Base-by-base conservation (phyloP, 768 basidiomycete genomes). In the Agrocybe praecox region DNA sequence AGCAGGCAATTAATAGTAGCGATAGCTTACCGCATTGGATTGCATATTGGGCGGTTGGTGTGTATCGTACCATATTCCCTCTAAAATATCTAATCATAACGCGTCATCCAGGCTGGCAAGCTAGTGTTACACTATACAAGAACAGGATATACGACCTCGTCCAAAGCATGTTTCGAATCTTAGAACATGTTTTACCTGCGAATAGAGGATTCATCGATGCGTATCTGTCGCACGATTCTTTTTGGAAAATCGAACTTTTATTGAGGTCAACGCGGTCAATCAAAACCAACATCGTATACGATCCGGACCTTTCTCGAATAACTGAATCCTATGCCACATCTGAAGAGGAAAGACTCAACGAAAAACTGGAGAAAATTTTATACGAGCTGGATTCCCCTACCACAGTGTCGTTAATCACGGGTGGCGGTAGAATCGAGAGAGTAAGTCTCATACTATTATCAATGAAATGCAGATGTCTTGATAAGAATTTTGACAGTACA, bases 1-100 rank as follows among this genome's bases (percentile, higher is more conserved):
- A n/a, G 34, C 10, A 23, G 1, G 22, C 22, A 36, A 50, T 22
- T 43, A 7, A 1, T 19, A 22, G 24, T 18, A 19, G 6, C 4
- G n/a, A 51, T n/a, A 73, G 73, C 36, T 55, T 74, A 24, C 72
- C 69, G 1, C 67, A 70, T 22, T 75, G 74, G 74, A 67, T 74
- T 11, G 72, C 74, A 3, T 76, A 72, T 56, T 76, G 73, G 74
- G 73, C 74, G 19, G 72, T 69, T 8, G 74, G 73, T 71, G 18
- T 46, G 67, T 53, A 6, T 2, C 23, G 18, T 40, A 24, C 19
- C 24, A 14, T 19, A 45, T 18, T 32, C 34, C 40, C n/a, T n/a
- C 17, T 24, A 21, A 12, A 17, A 19, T n/a, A 26, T 24, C 23
- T 36, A 22, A 18, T 11, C 36, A 24, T 19, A 33, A 22, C 24